Evolutionary conservation across 768 basidiomycete species (phyloP).

Genomic region (Pisolithus albus): DNA sequence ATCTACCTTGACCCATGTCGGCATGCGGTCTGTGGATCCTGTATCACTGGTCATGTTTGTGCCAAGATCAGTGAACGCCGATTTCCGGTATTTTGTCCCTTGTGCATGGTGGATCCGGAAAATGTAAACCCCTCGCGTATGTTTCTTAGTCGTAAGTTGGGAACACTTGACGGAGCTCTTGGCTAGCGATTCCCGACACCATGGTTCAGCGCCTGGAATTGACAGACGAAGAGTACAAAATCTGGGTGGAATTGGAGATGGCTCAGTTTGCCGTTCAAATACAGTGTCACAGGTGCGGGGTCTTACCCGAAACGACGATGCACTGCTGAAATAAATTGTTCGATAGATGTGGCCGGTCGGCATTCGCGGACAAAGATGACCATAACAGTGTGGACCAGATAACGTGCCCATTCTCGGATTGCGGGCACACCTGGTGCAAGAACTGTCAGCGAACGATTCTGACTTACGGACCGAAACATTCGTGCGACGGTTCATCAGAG

Average conservation of each 20-base stretch:
- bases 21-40: slow-evolving; percentile 50
- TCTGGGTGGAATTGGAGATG: slow-evolving; percentile 42
- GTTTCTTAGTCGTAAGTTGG: background rate
- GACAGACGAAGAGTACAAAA: slow-evolving; percentile 32
- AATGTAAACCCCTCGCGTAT: slow-evolving; percentile 28
- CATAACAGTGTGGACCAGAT: slow-evolving; percentile 35
- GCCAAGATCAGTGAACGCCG: slow-evolving; percentile 43
- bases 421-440: slow-evolving; percentile 54
- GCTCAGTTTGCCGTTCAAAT: slow-evolving; percentile 33
- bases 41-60: slow-evolving; percentile 38
- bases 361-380: slow-evolving; percentile 46
- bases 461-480: slow-evolving; percentile 34
- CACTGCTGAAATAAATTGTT: background rate
- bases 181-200: slow-evolving; percentile 31
- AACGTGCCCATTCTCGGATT: slow-evolving; percentile 44
- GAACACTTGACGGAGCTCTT: background rate
- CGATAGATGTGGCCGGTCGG: slow-evolving; percentile 41
- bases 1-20: slow-evolving; percentile 37
- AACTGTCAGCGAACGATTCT: slow-evolving; percentile 38
- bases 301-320: background rate
- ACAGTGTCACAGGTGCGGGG: slow-evolving; percentile 44
- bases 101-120: slow-evolving; percentile 36
- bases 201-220: slow-evolving; percentile 37
- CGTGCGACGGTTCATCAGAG: slow-evolving; percentile 53
- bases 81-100: slow-evolving; percentile 56